Evolutionary conservation across 2,329 filamentous ascomycete genomes (phyloP).

Genomic region (Kalaharituber pfeilii): DNA sequence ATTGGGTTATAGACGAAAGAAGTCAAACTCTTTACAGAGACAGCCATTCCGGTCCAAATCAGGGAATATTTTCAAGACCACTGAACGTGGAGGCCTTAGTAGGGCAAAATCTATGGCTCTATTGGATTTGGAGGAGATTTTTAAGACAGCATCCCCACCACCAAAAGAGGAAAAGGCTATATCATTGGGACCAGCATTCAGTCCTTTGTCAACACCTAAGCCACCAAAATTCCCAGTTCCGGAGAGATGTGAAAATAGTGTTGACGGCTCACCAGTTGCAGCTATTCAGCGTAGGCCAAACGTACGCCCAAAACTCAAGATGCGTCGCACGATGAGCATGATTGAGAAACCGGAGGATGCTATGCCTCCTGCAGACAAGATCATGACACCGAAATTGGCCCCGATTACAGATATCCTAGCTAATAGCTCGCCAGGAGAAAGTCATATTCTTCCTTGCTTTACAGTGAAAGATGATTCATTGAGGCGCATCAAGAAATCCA

Average conservation of each 20-base stretch:
- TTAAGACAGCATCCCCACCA: conserved; percentile 17
- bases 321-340: conserved; percentile 89
- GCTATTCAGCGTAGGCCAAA: conserved; percentile 58
- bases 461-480: conserved; percentile 68
- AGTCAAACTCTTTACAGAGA: conserved; percentile 46
- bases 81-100: conserved; percentile 56
- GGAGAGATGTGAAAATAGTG: too few species aligned
- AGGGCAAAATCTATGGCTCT: conserved; percentile 38
- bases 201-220: conserved; percentile 1
- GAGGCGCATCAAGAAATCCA: conserved; percentile 67
- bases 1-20: conserved; percentile 40
- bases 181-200: neutral
- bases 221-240: too few species aligned
- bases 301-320: conserved; percentile 66
- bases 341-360: conserved; percentile 75
- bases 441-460: conserved; percentile 58
- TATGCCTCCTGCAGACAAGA: conserved; percentile 58
- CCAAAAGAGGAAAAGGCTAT: conserved; percentile 13
- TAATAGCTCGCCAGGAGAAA: neutral
- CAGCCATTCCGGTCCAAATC: conserved; percentile 48
- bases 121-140: conserved; percentile 31
- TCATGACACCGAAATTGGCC: conserved; percentile 23
- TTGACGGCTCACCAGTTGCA: conserved; percentile 56
- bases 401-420: conserved; percentile 14
- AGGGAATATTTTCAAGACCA: conserved; percentile 8